Base-by-base conservation (phyloP, 192 early-diverging fungal species). In the Coemansia sp. region DNA sequence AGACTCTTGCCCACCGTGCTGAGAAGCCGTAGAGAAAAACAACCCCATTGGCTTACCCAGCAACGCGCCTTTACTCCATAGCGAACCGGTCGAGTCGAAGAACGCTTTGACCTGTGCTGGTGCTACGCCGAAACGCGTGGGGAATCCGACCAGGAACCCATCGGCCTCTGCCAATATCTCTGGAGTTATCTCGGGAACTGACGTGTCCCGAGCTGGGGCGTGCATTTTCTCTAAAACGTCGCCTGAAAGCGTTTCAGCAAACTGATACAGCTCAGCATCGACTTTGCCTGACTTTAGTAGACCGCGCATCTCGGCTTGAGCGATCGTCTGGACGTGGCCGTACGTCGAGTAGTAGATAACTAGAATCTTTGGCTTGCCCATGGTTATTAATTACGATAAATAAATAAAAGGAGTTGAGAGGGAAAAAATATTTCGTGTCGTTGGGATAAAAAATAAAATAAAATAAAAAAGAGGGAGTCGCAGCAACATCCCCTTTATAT, bases 1-100 rank as follows among this genome's bases (percentile, higher is more conserved):
- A 20, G 85, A 86, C 70, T 95, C 93, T 80, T 93, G 91, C n/a
- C 94, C 94, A 49, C 93, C 93, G 74, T 91, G 89, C 82, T 91
- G 91, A 42, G 87, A 85, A 5, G 81, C 88, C 13, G 92, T 93
- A 24, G 91, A 90, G 64, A 87, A 89, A 85, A 96, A 94, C 55
- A 85, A 72, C 18, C 89, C 93, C 8, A 86, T 92, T 59, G 88
- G 87, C 86, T 94, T 95, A 36, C 88, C 90, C 20, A 75, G 71
- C 52, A 94, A 82, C 2, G 89, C 88, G 31, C 85, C 84, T 41
- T 64, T 79, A n/a, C 62, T 42, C 85, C 85, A 86, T 42, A 91
- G 78, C 20, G 74, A 67, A 22, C 90, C 90, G 7, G 89, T 91
- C 1, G 86, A 63, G 73, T 91, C 90, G 71, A 84, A 85, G 86